These are phyloP conservation scores for Pythium oligandrum DNA, from an alignment of 352 stramenopile species.

Conservation along the genomic window DNA sequence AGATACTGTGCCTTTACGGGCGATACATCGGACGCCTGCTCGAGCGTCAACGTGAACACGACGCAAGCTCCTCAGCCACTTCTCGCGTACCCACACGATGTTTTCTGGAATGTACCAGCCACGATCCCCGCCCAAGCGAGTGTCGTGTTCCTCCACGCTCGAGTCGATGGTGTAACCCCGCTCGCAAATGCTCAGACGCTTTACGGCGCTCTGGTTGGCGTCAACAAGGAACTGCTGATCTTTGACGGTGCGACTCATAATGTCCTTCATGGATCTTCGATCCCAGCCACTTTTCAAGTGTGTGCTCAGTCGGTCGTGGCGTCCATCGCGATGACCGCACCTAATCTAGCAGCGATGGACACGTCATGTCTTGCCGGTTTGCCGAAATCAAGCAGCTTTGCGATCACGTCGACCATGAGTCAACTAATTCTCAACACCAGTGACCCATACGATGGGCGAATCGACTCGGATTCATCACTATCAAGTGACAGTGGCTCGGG, in stretches of 20 bases:
- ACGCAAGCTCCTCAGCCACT: neutral
- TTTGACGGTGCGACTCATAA: slow-evolving; percentile 35
- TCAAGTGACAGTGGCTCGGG: neutral
- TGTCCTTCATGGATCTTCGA: slow-evolving; percentile 26
- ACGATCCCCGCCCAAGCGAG: slow-evolving; percentile 29
- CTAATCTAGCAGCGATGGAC: slow-evolving; percentile 44
- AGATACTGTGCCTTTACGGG: slow-evolving; percentile 62
- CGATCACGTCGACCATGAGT: slow-evolving; percentile 26
- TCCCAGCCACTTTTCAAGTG: slow-evolving; percentile 2
- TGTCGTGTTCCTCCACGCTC: slow-evolving; percentile 49
- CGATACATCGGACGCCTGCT: slow-evolving; percentile 33
- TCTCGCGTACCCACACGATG: slow-evolving; percentile 35
- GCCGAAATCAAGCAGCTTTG: slow-evolving; percentile 22
- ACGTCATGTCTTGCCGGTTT: slow-evolving; percentile 44
- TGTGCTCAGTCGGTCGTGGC: slow-evolving; percentile 49
- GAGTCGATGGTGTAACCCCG: slow-evolving; percentile 38
- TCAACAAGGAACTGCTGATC: slow-evolving; percentile 42
- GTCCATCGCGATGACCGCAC: slow-evolving; percentile 45
- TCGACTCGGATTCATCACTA: slow-evolving; percentile 2
- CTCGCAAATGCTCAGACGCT: slow-evolving; percentile 38
- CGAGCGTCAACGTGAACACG: slow-evolving; percentile 4
- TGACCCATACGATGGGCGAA: slow-evolving; percentile 52
- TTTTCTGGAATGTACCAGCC: slow-evolving; percentile 24
- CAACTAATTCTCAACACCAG: slow-evolving; percentile 35
- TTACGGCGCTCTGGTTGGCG: slow-evolving; percentile 26